Conservation (phyloP, 352 stramenopile species). For the Pythium monospermum region DNA sequence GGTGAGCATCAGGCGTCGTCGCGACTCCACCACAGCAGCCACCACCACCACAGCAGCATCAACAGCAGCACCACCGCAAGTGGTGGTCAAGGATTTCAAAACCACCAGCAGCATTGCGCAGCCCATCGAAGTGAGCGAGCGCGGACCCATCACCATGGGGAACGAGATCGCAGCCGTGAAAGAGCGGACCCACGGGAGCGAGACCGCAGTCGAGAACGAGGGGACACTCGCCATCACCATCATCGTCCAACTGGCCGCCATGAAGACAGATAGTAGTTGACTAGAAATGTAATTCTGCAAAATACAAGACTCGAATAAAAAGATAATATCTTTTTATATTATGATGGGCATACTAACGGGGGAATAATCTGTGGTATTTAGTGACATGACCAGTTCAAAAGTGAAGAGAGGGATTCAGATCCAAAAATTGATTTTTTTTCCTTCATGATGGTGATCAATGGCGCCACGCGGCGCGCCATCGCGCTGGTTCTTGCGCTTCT, state of each 20-base stretch:
- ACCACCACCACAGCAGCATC: background rate
- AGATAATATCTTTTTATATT: too few relatives aligned
- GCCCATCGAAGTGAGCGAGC: constrained; percentile 7
- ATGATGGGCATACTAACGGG: background rate
- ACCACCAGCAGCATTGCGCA: too few relatives aligned
- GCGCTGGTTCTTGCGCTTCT: constrained; percentile 1
- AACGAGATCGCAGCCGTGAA: constrained; percentile 24
- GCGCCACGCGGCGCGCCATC: constrained; percentile 24
- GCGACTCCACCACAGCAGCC: constrained; percentile 8
- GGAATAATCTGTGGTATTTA: background rate
- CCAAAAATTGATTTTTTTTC: too few relatives aligned
- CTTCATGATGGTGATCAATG: too few relatives aligned
- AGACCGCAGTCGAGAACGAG: constrained; percentile 27
- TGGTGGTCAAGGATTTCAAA: too few relatives aligned
- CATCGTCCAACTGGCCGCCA: background rate
- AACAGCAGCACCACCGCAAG: too few relatives aligned
- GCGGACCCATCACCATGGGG: constrained; percentile 10
- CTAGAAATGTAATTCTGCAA: background rate
- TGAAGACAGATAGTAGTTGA: background rate
- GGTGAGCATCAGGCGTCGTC: constrained; percentile 17
- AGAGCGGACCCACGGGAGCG: constrained; percentile 30
- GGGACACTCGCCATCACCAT: constrained; percentile 6
- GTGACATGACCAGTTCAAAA: background rate
- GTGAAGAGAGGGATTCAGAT: background rate
- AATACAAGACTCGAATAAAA: background rate